These are phyloP conservation scores for Leonotis leonurus DNA, from an alignment of 257 asterid species.

Conservation along the genomic window DNA sequence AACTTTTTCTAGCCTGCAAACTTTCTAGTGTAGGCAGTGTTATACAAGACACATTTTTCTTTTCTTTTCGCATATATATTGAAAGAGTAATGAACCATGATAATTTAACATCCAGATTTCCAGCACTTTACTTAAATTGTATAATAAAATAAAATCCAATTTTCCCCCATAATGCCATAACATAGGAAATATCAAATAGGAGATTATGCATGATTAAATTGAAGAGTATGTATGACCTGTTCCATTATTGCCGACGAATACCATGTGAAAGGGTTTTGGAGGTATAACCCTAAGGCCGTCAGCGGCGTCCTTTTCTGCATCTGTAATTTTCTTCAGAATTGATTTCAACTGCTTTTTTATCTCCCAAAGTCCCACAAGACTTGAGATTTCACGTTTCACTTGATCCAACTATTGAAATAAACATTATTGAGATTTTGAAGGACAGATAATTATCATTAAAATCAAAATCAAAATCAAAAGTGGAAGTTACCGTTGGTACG, in stretches of 20 bases:
- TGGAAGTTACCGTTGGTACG: conserved; percentile 28
- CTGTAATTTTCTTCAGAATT: conserved; percentile 30
- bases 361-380: conserved; percentile 34
- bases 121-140: no score
- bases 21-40: not conserved
- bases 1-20: no score
- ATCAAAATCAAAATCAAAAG: not conserved
- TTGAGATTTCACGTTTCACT: conserved; percentile 31
- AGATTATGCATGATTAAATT: no score
- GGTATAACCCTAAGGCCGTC: conserved; percentile 40
- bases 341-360: conserved; percentile 33
- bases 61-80: no score
- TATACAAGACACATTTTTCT: not conserved
- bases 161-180: no score
- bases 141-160: no score
- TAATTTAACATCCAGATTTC: no score
- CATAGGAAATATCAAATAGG: no score
- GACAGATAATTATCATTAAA: not conserved
- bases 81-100: no score
- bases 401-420: conserved; percentile 30
- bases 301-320: conserved; percentile 29
- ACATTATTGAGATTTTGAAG: no score
- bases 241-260: conserved; percentile 41
- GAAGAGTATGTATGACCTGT: no score
- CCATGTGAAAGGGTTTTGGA: conserved; percentile 54